Conservation (phyloP, 768 basidiomycete species). For the Boletus reticuloceps region DNA sequence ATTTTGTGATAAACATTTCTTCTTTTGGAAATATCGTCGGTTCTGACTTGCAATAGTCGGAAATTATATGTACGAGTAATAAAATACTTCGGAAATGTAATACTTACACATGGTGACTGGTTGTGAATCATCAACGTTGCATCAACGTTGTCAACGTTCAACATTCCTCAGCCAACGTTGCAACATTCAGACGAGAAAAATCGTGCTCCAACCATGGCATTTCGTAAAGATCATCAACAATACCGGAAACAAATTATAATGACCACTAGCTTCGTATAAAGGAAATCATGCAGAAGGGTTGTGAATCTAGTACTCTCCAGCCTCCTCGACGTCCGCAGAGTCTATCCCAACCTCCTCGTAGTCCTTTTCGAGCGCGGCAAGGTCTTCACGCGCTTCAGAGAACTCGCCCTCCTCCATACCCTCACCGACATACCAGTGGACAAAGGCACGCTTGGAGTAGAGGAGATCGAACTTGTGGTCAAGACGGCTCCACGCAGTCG, state of each 20-base stretch:
- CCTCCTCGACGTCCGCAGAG: conserved; percentile 51
- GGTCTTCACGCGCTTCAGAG: conserved; percentile 97
- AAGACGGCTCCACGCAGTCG: conserved; percentile 68
- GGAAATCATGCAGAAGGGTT: conserved; percentile 14
- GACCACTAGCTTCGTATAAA: conserved; percentile 28
- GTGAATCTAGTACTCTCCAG: conserved; percentile 42
- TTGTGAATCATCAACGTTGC: too few relatives aligned
- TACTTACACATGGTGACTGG: too few relatives aligned
- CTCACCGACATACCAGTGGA: conserved; percentile 70
- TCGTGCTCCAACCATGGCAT: conserved; percentile 5
- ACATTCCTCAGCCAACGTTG: too few relatives aligned
- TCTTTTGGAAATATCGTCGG: conserved; percentile 27
- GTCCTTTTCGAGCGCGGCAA: conserved; percentile 99
- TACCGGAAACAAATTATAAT: conserved; percentile 27
- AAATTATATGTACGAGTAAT: too few relatives aligned
- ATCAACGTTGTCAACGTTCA: too few relatives aligned
- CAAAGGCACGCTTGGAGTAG: conserved; percentile 62
- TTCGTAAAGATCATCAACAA: conserved; percentile 36
- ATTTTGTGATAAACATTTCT: conserved; percentile 12
- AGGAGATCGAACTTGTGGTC: conserved; percentile 80
- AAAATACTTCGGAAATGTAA: too few relatives aligned
- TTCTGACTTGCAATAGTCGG: neutral
- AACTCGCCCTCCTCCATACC: conserved; percentile 95
- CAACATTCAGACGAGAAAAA: too few relatives aligned
- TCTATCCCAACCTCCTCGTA: conserved; percentile 80